Conservation (phyloP, 345 rosid genomes). For the Hirschfeldia incana region DNA sequence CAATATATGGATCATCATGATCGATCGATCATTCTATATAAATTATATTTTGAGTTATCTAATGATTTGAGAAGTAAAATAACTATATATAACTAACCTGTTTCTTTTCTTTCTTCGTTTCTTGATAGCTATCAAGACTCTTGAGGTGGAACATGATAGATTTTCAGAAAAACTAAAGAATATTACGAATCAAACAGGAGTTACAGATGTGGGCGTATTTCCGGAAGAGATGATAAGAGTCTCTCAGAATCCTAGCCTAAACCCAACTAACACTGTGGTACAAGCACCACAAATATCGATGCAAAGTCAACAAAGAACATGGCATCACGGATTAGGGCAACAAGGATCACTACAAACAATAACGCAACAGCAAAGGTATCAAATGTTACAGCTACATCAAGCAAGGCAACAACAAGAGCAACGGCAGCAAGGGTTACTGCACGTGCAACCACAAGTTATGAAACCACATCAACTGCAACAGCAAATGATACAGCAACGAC, state of each 20-base stretch:
- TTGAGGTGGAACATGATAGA: background rate
- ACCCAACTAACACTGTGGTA: background rate
- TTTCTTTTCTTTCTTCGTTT: background rate
- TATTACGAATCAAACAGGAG: background rate
- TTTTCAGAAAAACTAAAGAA: background rate
- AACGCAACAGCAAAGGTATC: background rate
- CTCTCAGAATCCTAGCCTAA: background rate
- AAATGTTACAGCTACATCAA: no score
- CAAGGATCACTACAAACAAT: background rate
- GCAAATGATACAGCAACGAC: background rate
- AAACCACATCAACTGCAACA: background rate
- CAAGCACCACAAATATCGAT: background rate
- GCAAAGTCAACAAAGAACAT: background rate
- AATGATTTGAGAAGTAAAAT: constrained; percentile 3
- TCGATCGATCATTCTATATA: background rate
- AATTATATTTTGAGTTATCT: background rate
- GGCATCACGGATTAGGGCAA: background rate
- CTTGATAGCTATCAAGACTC: background rate
- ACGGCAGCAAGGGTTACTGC: background rate
- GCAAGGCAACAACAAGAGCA: background rate
- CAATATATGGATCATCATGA: background rate
- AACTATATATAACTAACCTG: background rate
- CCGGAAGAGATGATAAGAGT: background rate
- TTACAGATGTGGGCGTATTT: background rate
- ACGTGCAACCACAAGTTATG: background rate